Evolutionary conservation across 2,329 filamentous ascomycete species (phyloP).

Genomic region (Cryphonectria naterciae): DNA sequence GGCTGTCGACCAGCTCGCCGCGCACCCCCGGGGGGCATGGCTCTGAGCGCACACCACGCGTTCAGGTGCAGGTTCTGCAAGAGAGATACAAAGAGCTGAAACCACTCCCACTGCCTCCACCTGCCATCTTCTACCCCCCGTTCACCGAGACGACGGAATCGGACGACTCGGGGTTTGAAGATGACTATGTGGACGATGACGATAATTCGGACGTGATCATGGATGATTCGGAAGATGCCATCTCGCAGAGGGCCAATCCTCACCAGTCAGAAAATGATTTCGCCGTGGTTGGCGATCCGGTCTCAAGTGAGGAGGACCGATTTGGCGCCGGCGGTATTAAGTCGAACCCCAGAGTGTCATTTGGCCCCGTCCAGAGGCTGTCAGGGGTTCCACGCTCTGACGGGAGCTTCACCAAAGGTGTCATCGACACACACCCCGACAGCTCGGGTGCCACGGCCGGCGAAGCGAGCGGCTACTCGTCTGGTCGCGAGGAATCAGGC

Average conservation of each 20-base stretch:
- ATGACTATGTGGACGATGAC: constrained; percentile 38
- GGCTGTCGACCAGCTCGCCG: constrained; percentile 47
- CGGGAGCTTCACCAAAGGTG: constrained; percentile 3
- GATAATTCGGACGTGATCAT: constrained; percentile 37
- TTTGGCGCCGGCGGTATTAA: neutral
- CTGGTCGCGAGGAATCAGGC: constrained; percentile 38
- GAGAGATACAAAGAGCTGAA: constrained; percentile 48
- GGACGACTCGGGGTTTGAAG: constrained; percentile 30
- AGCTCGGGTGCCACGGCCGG: constrained; percentile 48
- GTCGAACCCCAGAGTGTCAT: neutral
- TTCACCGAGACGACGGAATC: constrained; percentile 47
- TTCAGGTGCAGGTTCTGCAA: constrained; percentile 53
- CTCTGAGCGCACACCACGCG: constrained; percentile 1
- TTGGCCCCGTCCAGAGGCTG: neutral
- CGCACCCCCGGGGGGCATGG: constrained; percentile 1
- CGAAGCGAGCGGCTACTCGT: constrained; percentile 44
- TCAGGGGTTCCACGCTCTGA: constrained; percentile 1
- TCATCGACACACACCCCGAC: constrained; percentile 33
- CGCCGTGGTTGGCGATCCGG: constrained; percentile 45
- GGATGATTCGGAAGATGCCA: constrained; percentile 38
- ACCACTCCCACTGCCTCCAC: constrained; percentile 56
- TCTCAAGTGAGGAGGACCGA: constrained; percentile 44
- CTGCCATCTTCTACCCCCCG: constrained; percentile 55
- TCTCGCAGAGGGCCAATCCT: constrained; percentile 41
- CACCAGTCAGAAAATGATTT: constrained; percentile 47